Evolutionary conservation across 768 basidiomycete species (phyloP).

Genomic region (Hygrophorus pudorinus): DNA sequence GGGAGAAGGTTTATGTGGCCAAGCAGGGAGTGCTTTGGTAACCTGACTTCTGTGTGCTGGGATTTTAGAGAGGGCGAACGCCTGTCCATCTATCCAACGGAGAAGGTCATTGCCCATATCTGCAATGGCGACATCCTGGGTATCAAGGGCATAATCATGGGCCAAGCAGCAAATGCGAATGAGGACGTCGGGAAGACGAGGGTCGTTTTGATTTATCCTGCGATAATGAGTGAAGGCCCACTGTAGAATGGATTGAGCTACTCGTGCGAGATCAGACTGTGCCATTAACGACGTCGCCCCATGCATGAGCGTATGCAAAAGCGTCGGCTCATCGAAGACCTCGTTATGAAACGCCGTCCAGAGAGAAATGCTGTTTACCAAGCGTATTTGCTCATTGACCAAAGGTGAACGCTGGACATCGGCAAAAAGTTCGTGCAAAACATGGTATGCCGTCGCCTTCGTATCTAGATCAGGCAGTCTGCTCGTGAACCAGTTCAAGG

Average conservation of each 20-base stretch:
- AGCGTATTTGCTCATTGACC: constrained; percentile 75
- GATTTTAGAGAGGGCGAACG: constrained; percentile 29
- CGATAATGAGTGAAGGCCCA: constrained; percentile 61
- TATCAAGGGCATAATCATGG: constrained; percentile 38
- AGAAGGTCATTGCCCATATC: constrained; percentile 39
- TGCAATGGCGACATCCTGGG: constrained; percentile 18
- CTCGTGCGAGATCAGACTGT: constrained; percentile 56
- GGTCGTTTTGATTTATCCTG: constrained; percentile 28
- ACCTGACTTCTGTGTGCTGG: constrained; percentile 31
- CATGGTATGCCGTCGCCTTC: constrained; percentile 65
- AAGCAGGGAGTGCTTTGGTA: constrained; percentile 53
- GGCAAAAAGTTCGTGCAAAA: constrained; percentile 63
- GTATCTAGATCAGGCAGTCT: constrained; percentile 31
- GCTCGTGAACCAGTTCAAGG: constrained; percentile 50
- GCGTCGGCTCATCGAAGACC: constrained; percentile 44
- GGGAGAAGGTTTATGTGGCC: constrained; percentile 57
- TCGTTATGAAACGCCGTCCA: constrained; percentile 56
- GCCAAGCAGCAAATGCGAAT: constrained; percentile 57
- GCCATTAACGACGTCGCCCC: constrained; percentile 56
- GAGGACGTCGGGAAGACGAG: constrained; percentile 53
- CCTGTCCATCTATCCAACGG: constrained; percentile 55
- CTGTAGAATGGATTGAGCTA: constrained; percentile 67
- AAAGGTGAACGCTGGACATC: constrained; percentile 57
- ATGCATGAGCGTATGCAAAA: constrained; percentile 62
- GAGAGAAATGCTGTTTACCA: constrained; percentile 62